These are phyloP conservation scores for Epichloe glyceriae DNA, from an alignment of 2,329 filamentous ascomycete genomes.

Conservation along the genomic window DNA sequence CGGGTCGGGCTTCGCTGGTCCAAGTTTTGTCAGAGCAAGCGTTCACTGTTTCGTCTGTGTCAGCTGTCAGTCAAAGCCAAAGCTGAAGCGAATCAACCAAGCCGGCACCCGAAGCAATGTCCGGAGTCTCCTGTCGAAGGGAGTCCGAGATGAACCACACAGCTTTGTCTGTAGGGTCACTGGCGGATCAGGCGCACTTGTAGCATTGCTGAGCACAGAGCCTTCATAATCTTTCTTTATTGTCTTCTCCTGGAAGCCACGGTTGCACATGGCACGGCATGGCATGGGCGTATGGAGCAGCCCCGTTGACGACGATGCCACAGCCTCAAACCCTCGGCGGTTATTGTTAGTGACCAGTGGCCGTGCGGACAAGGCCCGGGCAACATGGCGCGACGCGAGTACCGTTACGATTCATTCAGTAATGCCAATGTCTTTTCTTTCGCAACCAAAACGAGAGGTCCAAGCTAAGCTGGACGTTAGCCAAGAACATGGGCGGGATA, in stretches of 20 bases:
- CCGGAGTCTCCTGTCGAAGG: background rate
- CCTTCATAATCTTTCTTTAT: background rate
- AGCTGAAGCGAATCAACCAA: no score
- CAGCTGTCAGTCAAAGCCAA: background rate
- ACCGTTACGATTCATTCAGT: background rate
- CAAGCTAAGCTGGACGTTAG: background rate
- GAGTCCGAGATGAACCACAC: background rate
- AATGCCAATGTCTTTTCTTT: no score
- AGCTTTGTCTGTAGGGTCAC: background rate
- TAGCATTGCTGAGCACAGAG: background rate
- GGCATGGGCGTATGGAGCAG: background rate
- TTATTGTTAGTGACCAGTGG: background rate
- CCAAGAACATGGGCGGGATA: background rate
- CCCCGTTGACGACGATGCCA: background rate
- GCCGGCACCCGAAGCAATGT: no score
- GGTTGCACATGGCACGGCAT: background rate
- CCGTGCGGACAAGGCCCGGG: background rate
- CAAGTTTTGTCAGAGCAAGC: background rate
- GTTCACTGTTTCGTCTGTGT: background rate
- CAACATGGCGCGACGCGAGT: background rate
- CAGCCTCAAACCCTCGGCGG: background rate
- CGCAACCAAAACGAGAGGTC: background rate
- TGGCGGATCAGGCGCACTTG: background rate
- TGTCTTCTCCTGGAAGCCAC: background rate
- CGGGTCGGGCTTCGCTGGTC: background rate